A percentile compares a stretch with the other conserved stretches of the same genome.
Conservation (phyloP, 2,329 filamentous ascomycete species). For the Ophidiomyces ophidiicola region DNA sequence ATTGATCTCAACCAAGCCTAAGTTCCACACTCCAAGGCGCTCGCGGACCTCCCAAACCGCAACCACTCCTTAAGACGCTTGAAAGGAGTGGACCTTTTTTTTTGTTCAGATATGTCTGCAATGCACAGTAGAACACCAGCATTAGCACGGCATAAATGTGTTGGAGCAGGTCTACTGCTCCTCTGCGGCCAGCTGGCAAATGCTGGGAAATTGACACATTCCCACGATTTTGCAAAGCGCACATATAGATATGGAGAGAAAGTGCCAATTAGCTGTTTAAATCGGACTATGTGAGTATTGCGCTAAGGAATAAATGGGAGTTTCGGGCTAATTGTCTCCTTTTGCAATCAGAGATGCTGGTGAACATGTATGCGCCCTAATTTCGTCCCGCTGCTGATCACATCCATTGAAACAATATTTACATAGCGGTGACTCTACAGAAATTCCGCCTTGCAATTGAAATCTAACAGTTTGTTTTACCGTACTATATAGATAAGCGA, state of each 20-base stretch:
- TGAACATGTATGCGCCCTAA: constrained; percentile 51
- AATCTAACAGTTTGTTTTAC: background rate
- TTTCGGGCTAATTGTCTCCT: constrained; percentile 8
- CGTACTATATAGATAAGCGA: constrained; percentile 31
- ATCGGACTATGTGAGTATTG: constrained; percentile 38
- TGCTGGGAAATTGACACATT: constrained; percentile 8
- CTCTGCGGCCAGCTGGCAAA: constrained; percentile 4
- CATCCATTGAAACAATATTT: background rate
- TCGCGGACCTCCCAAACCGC: too few species aligned
- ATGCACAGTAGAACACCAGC: constrained; percentile 2
- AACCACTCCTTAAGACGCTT: too few species aligned
- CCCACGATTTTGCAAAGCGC: constrained; percentile 8
- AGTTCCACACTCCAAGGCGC: too few species aligned
- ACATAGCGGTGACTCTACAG: background rate
- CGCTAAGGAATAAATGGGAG: background rate
- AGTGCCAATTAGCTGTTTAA: constrained; percentile 42
- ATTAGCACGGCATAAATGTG: background rate
- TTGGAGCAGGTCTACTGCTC: constrained; percentile 1
- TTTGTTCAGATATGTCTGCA: too few species aligned
- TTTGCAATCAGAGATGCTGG: constrained; percentile 54
- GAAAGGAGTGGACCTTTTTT: background rate
- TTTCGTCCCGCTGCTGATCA: too few species aligned
- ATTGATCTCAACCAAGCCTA: too few species aligned
- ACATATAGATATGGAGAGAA: constrained; percentile 39
- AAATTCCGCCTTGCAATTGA: background rate